These are phyloP conservation scores for Cercospora berteroae DNA, from an alignment of 2,329 filamentous ascomycete species.

Conservation along the genomic window DNA sequence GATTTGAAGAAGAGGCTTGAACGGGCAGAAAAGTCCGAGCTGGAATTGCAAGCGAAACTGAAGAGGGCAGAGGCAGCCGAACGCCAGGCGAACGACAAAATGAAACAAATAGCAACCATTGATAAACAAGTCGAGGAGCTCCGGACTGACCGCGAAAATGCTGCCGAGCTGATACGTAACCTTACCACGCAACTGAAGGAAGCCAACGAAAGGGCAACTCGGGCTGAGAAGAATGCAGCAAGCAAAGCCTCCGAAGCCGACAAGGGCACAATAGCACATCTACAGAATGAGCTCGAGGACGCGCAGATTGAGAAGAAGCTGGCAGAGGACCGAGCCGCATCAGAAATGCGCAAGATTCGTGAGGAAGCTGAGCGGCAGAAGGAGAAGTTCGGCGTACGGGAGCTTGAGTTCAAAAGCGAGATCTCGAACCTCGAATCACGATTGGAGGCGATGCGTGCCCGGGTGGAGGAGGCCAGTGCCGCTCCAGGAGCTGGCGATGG, in stretches of 20 bases:
- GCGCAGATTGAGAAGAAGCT: conserved; percentile 74
- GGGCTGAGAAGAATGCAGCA: conserved; percentile 64
- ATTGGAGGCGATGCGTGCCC: conserved; percentile 78
- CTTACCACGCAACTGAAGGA: conserved; percentile 68
- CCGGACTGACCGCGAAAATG: conserved; percentile 35
- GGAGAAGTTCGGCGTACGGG: conserved; percentile 65
- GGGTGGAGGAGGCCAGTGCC: conserved; percentile 78
- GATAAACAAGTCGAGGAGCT: conserved; percentile 42
- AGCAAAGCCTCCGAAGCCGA: conserved; percentile 68
- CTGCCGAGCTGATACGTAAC: conserved; percentile 63
- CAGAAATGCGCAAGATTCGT: conserved; percentile 68
- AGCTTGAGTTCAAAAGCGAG: conserved; percentile 80
- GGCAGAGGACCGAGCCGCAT: conserved; percentile 65
- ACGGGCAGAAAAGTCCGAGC: conserved; percentile 64
- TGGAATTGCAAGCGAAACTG: conserved; percentile 60
- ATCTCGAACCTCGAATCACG: conserved; percentile 76
- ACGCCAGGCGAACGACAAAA: conserved; percentile 56
- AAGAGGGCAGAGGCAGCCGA: conserved; percentile 60
- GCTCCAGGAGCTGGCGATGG: conserved; percentile 61
- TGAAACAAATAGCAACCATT: conserved; percentile 61
- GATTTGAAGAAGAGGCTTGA: conserved; percentile 59
- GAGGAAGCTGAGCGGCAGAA: conserved; percentile 71
- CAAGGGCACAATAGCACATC: conserved; percentile 53
- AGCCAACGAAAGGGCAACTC: conserved; percentile 64
- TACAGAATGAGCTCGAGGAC: conserved; percentile 65